Conservation (phyloP, 164 flowering plant species). For the Sedum album region DNA sequence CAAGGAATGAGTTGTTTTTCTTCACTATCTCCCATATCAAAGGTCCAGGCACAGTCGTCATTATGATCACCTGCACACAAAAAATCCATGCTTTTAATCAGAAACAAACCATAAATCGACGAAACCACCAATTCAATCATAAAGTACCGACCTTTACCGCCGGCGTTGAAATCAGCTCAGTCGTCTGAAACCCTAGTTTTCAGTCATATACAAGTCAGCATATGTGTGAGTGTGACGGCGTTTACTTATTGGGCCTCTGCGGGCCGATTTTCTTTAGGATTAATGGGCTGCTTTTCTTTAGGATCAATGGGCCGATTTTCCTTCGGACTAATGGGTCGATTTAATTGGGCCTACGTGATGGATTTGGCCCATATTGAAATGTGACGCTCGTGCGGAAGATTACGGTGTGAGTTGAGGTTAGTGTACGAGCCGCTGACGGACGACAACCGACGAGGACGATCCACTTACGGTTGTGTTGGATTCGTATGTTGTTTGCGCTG, state of each 20-base stretch:
- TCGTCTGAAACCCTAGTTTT: background rate
- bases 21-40: slow-evolving; percentile 94
- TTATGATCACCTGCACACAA: slow-evolving; percentile 15
- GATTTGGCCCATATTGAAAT: background rate
- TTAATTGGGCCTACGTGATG: background rate
- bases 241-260: background rate
- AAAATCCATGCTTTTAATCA: background rate
- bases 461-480: background rate
- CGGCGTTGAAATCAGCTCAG: background rate
- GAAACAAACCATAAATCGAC: background rate
- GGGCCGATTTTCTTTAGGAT: background rate
- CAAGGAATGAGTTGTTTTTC: slow-evolving; percentile 77
- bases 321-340: background rate
- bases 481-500: background rate
- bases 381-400: background rate
- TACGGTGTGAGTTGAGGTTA: background rate
- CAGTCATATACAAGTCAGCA: background rate
- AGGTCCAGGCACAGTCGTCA: slow-evolving; percentile 79
- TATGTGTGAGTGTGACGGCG: background rate
- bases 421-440: background rate
- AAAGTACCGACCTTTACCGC: background rate
- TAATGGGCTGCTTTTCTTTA: background rate
- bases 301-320: background rate
- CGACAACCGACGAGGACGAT: slow-evolving; percentile 1
- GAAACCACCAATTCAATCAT: background rate